phyloP scores from a whole-genome alignment of 2,329 filamentous ascomycete species.

The Stylonectria norvegica region DNA sequence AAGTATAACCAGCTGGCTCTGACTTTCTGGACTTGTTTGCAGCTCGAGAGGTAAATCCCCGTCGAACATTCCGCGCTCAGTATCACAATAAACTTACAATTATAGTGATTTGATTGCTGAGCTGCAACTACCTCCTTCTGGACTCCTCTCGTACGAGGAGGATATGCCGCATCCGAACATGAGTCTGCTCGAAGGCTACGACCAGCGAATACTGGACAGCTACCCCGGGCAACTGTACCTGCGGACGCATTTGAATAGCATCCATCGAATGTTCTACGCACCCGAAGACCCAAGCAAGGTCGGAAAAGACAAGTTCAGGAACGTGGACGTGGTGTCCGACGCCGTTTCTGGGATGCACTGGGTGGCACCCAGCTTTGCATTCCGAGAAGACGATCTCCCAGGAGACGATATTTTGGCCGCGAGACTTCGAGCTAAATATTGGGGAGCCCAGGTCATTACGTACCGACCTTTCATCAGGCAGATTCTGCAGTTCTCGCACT shows the following conservation, averaged over 20 bases:
- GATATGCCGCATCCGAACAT: slow-evolving; percentile 66
- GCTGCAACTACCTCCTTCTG: slow-evolving; percentile 61
- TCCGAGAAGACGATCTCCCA: slow-evolving; percentile 65
- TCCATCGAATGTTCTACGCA: slow-evolving; percentile 56
- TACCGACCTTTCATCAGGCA: slow-evolving; percentile 70
- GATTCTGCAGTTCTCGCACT: slow-evolving; percentile 49
- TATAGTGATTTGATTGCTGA: slow-evolving; percentile 88
- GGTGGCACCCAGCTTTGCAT: slow-evolving; percentile 52
- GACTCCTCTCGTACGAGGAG: slow-evolving; percentile 58
- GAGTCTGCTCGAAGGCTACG: slow-evolving; percentile 41
- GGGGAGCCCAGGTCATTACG: slow-evolving; percentile 86
- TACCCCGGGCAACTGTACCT: slow-evolving; percentile 63
- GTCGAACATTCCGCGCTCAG: background rate
- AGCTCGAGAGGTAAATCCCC: slow-evolving; percentile 72
- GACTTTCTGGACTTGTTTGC: slow-evolving; percentile 90
- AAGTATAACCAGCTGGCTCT: slow-evolving; percentile 63
- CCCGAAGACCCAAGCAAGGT: slow-evolving; percentile 36
- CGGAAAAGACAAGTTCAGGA: slow-evolving; percentile 39
- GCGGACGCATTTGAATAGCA: slow-evolving; percentile 60
- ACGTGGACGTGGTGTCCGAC: slow-evolving; percentile 45
- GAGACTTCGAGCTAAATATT: slow-evolving; percentile 88
- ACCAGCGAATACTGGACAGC: slow-evolving; percentile 51
- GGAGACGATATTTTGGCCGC: slow-evolving; percentile 75
- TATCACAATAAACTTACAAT: slow-evolving; percentile 7
- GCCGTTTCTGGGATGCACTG: slow-evolving; percentile 43